phyloP scores from a whole-genome alignment of 768 basidiomycete genomes.

The Sporobolomyces phaffii region DNA sequence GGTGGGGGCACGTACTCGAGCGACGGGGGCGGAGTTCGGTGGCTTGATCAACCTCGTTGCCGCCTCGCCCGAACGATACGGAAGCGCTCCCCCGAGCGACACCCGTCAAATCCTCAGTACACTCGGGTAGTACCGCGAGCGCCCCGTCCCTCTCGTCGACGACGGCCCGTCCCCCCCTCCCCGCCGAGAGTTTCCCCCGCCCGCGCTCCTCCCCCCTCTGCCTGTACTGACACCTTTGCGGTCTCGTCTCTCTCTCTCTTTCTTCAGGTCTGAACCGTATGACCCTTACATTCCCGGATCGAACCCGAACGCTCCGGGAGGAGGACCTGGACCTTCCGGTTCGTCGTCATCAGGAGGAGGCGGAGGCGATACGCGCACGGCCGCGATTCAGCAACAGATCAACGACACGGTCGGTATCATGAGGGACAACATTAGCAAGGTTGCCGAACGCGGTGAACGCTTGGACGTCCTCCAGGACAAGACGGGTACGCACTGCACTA shows the following conservation, averaged over 20 bases:
- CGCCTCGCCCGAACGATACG: too few relatives aligned
- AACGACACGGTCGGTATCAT: conserved; percentile 96
- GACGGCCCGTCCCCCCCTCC: too few relatives aligned
- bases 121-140: too few relatives aligned
- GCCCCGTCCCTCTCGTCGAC: too few relatives aligned
- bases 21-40: too few relatives aligned
- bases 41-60: too few relatives aligned
- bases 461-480: conserved; percentile 94
- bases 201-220: neutral
- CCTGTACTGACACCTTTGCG: neutral
- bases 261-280: conserved; percentile 85
- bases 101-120: too few relatives aligned
- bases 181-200: too few relatives aligned
- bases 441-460: conserved; percentile 88
- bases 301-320: conserved; percentile 54
- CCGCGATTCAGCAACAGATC: conserved; percentile 87
- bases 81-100: too few relatives aligned
- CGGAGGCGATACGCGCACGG: conserved; percentile 68
- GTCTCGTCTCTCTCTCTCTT: neutral
- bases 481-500: conserved; percentile 67
- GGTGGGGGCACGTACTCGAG: too few relatives aligned
- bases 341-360: conserved; percentile 30
- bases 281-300: conserved; percentile 91
- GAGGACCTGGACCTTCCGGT: conserved; percentile 46
- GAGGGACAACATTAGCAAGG: conserved; percentile 95